Conservation (phyloP, 2,329 filamentous ascomycete genomes). For the Pseudocercospora eumusae region DNA sequence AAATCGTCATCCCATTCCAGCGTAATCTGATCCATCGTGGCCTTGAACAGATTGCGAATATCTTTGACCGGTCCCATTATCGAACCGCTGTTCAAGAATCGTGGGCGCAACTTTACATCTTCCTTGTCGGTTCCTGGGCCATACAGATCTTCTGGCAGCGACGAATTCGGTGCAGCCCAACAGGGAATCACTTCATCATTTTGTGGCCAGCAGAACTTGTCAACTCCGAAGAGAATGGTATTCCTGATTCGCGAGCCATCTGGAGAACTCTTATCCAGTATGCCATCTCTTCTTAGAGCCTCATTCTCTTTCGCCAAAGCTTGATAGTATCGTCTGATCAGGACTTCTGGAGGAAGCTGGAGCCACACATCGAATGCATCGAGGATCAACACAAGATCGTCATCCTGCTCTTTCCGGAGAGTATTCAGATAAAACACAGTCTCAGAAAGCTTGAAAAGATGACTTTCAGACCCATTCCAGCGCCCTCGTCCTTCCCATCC, state of each 20-base stretch:
- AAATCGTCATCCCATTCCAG: constrained; percentile 18
- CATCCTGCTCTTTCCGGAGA: constrained; percentile 26
- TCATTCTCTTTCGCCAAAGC: constrained; percentile 56
- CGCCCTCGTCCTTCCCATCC: constrained; percentile 22
- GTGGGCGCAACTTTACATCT: constrained; percentile 12
- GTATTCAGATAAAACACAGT: constrained; percentile 24
- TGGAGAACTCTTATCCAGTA: constrained; percentile 7
- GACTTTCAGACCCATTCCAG: constrained; percentile 17
- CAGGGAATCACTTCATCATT: constrained; percentile 20
- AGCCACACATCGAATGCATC: constrained; percentile 66
- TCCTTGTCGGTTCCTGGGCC: constrained; percentile 14
- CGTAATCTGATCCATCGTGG: constrained; percentile 9
- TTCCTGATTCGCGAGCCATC: constrained; percentile 17
- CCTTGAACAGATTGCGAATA: constrained; percentile 18
- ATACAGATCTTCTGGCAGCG: constrained; percentile 17
- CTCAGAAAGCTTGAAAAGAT: constrained; percentile 25
- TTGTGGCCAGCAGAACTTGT: constrained; percentile 36
- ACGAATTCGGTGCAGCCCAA: constrained; percentile 9
- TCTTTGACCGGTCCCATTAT: constrained; percentile 26
- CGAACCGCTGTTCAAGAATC: constrained; percentile 25
- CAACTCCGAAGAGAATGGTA: constrained; percentile 32
- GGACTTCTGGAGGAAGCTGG: constrained; percentile 63
- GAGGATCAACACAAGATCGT: constrained; percentile 64
- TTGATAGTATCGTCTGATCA: constrained; percentile 62
- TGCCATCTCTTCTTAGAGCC: constrained; percentile 32